Conservation (phyloP, 2,329 filamentous ascomycete species). For the Ceratocystis albifundus region DNA sequence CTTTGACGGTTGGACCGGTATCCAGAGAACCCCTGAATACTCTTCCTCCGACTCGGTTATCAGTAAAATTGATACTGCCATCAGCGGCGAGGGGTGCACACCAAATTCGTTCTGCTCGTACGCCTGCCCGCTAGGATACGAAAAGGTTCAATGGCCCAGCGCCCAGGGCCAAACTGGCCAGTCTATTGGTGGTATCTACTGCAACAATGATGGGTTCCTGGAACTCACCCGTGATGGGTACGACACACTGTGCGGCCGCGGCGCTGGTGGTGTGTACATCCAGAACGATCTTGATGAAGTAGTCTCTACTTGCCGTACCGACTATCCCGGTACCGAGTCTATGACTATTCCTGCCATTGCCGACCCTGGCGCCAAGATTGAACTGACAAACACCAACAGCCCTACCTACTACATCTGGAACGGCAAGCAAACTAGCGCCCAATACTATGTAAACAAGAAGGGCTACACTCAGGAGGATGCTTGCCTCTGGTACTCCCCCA, state of each 20-base stretch:
- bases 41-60: conserved; percentile 43
- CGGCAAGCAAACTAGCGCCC: conserved; percentile 64
- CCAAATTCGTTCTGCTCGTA: conserved; percentile 75
- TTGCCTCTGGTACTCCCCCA: conserved; percentile 59
- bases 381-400: conserved; percentile 65
- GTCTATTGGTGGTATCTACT: conserved; percentile 80
- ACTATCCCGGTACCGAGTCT: conserved; percentile 85
- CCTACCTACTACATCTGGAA: conserved; percentile 67
- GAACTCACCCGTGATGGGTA: conserved; percentile 59
- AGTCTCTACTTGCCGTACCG: conserved; percentile 79
- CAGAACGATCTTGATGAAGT: conserved; percentile 58
- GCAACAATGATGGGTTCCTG: conserved; percentile 60
- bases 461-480: conserved; percentile 54
- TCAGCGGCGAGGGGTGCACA: conserved; percentile 47
- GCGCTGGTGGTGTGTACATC: conserved; percentile 58
- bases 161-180: conserved; percentile 68
- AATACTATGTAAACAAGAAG: conserved; percentile 91
- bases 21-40: conserved; percentile 53
- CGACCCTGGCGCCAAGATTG: conserved; percentile 44
- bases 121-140: conserved; percentile 78
- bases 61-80: conserved; percentile 51
- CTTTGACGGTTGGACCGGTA: conserved; percentile 64
- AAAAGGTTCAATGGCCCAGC: conserved; percentile 81
- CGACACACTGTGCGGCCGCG: conserved; percentile 62
- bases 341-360: conserved; percentile 70